phyloP scores from a whole-genome alignment of 2,329 filamentous ascomycete species.

The Amauroascus verrucosus region DNA sequence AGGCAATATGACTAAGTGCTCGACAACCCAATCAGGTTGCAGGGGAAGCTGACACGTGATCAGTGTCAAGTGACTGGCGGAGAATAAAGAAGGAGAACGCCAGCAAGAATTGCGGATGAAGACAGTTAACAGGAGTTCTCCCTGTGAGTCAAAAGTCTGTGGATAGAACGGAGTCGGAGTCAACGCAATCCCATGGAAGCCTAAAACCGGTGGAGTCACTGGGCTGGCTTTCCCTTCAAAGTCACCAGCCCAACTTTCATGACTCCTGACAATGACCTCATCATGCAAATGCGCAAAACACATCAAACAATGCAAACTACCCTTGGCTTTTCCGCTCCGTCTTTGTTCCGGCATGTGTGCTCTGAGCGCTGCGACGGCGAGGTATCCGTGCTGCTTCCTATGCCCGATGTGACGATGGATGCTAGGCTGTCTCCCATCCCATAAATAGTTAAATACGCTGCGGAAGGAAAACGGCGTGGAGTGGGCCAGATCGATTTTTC shows the following conservation, averaged over 20 bases:
- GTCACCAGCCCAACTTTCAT: too few relatives aligned
- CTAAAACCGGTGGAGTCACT: not conserved
- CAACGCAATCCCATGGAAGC: not conserved
- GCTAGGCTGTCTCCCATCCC: too few relatives aligned
- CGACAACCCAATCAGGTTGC: slow-evolving; percentile 14
- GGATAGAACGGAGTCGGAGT: not conserved
- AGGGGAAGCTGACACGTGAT: not conserved
- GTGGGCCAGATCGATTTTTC: not conserved
- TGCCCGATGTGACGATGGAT: too few relatives aligned
- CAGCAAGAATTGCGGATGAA: not conserved
- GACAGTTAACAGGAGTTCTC: not conserved
- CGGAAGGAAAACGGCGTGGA: not conserved
- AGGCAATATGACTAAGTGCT: not conserved
- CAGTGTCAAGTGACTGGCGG: slow-evolving; percentile 4
- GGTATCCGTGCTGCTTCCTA: too few relatives aligned
- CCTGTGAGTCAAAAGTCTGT: too few relatives aligned
- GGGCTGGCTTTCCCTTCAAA: too few relatives aligned
- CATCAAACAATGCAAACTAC: not conserved
- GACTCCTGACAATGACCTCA: slow-evolving; percentile 5
- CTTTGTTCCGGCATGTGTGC: not conserved
- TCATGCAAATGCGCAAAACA: slow-evolving; percentile 3
- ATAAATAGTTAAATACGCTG: too few relatives aligned
- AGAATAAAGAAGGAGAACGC: too few relatives aligned
- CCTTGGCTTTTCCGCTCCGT: not conserved
- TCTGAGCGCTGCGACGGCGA: too few relatives aligned